These are phyloP conservation scores for Metschnikowia similis DNA, from an alignment of 805 yeast genomes.

Conservation along the genomic window DNA sequence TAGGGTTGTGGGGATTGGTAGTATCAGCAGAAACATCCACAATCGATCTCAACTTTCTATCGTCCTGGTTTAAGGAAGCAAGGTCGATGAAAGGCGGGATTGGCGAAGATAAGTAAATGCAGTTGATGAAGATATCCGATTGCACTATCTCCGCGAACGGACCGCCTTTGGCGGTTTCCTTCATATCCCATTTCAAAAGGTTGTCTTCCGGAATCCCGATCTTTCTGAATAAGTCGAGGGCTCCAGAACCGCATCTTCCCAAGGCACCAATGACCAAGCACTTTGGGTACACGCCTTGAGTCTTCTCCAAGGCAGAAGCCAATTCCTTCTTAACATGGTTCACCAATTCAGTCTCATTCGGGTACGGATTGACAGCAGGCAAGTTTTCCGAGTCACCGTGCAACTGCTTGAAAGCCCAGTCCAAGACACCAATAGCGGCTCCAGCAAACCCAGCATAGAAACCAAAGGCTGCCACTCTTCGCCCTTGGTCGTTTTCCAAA, in stretches of 20 bases:
- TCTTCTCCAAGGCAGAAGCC: slow-evolving; percentile 51
- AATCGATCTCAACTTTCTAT: slow-evolving; percentile 82
- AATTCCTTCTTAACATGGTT: slow-evolving; percentile 63
- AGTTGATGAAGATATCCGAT: slow-evolving; percentile 88
- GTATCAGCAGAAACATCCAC: slow-evolving; percentile 99
- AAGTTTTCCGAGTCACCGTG: slow-evolving; percentile 64
- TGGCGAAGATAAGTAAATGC: slow-evolving; percentile 90
- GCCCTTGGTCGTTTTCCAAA: slow-evolving; percentile 87
- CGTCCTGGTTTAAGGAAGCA: slow-evolving; percentile 57
- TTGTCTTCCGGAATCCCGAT: slow-evolving; percentile 85
- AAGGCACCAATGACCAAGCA: slow-evolving; percentile 92
- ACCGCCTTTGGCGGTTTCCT: slow-evolving; percentile 95
- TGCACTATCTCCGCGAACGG: slow-evolving; percentile 90
- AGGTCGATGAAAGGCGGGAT: slow-evolving; percentile 85
- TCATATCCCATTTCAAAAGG: slow-evolving; percentile 92
- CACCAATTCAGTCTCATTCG: slow-evolving; percentile 71
- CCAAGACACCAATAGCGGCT: slow-evolving; percentile 91
- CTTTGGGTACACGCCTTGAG: slow-evolving; percentile 65
- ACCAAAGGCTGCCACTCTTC: slow-evolving; percentile 99
- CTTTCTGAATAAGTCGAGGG: slow-evolving; percentile 74
- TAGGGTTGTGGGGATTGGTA: slow-evolving; percentile 96
- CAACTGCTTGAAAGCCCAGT: slow-evolving; percentile 89
- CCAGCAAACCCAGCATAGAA: slow-evolving; percentile 99
- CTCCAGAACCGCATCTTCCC: slow-evolving; percentile 99
- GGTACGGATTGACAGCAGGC: slow-evolving; percentile 77